Evolutionary conservation across 2,329 filamentous ascomycete genomes (phyloP), one percentile per base, ranked within the genome.

Genomic region (Trichoderma arundinaceum): DNA sequence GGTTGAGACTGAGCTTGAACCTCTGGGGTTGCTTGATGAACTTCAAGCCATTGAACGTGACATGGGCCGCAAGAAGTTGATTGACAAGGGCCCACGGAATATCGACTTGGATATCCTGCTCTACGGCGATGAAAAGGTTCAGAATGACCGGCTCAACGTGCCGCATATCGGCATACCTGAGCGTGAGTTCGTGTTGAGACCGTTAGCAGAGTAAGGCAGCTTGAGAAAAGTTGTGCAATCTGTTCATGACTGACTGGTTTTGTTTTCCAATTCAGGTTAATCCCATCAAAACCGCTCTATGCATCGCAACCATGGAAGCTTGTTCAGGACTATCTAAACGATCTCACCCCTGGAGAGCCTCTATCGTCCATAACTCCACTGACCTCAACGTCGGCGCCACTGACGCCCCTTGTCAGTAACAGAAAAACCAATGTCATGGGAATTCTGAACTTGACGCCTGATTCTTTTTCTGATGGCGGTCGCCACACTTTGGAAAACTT

Each of bases 381-480:
- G 41, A 82, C 82, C 2, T 52, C 77, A 6, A 75, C 76, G 3
- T 66, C 75, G 4, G 77, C 82, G 10, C 81, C 87, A 1, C 78
- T 95, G 44, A 85, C 86, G 58, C 83, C 91, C 17, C 78, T 87
- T 35, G 79, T 81, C 38, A 78, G 83, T 7, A 81, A 83, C 52
- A 85, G 89, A 54, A 82, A 80, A 61, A 97, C 94, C 0, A 87
- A 88, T 52, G 79, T 97, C 70, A 99, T 99, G 95, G 92, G 91
- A 63, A 96, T 99, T 69, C 83, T 98, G 52, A 99, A 99, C 77
- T 81, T 96, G 60, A 98, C 95, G 0, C 94, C 94, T 0, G 94
- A 99, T 79, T 98, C 94, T 9, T 99, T 99, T 81, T 98, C 94
- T 1, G 94, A 98, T 74, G 94, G 93, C 61, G 93, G 93, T 8